These are phyloP conservation scores for Aspergillus terreus DNA, from an alignment of 2,329 filamentous ascomycete species.

Conservation along the genomic window DNA sequence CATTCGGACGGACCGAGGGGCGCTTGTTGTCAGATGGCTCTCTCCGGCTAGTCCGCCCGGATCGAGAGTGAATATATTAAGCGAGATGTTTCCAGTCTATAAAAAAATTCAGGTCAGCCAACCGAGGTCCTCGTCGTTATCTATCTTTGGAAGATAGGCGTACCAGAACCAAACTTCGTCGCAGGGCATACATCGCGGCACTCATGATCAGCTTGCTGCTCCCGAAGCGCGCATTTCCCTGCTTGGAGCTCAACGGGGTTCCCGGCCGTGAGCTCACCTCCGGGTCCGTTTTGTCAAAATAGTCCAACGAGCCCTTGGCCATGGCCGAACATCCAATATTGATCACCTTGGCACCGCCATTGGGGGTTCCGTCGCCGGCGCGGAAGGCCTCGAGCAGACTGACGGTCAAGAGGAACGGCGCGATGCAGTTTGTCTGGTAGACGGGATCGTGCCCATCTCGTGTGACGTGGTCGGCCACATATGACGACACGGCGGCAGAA, in stretches of 20 bases:
- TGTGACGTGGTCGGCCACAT: conserved; percentile 28
- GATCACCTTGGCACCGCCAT: conserved; percentile 32
- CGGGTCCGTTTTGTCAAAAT: conserved; percentile 25
- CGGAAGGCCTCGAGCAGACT: conserved; percentile 35
- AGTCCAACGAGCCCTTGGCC: conserved; percentile 29
- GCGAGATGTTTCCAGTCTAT: conserved; percentile 31
- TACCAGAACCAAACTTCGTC: conserved; percentile 32
- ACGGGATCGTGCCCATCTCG: conserved; percentile 33
- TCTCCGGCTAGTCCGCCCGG: conserved; percentile 28
- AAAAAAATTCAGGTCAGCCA: background rate
- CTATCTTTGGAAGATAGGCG: conserved; percentile 10
- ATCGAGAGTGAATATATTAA: conserved; percentile 36
- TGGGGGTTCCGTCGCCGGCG: conserved; percentile 28
- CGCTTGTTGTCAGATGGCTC: conserved; percentile 20
- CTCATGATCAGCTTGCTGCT: conserved; percentile 35
- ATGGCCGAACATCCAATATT: conserved; percentile 33
- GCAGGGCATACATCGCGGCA: conserved; percentile 34
- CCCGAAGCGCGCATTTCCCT: conserved; percentile 28
- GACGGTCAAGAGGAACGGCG: conserved; percentile 35
- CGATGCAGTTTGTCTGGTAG: conserved; percentile 35
- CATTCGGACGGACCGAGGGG: conserved; percentile 28
- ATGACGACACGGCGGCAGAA: conserved; percentile 31
- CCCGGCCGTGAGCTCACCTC: conserved; percentile 17
- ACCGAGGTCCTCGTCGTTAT: too few relatives aligned
- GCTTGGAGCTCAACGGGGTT: conserved; percentile 24